Conservation (phyloP, 352 stramenopile species). For the Globisporangium heterothallicum region DNA sequence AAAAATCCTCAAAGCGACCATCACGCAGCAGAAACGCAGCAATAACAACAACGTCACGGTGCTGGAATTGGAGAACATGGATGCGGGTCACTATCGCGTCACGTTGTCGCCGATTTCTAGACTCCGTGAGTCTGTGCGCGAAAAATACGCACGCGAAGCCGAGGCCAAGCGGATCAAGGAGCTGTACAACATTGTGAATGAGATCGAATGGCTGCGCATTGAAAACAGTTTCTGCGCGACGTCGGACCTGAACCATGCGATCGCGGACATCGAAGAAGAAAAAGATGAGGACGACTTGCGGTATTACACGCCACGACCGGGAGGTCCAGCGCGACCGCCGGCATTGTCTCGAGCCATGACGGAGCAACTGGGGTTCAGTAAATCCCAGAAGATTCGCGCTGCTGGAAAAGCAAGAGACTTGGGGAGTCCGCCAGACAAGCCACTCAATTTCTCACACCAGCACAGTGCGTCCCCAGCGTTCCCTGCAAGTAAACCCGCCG, state of each 20-base stretch:
- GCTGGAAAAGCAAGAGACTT: background rate
- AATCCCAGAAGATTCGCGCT: no score
- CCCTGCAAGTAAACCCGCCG: conserved; percentile 3
- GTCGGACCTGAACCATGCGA: conserved; percentile 64
- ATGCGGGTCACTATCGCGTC: conserved; percentile 80
- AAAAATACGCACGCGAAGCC: conserved; percentile 55
- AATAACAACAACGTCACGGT: conserved; percentile 74
- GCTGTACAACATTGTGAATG: conserved; percentile 67
- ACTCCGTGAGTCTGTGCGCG: conserved; percentile 58
- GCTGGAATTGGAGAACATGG: conserved; percentile 81
- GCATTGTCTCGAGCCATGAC: conserved; percentile 22
- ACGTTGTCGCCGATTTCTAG: conserved; percentile 75
- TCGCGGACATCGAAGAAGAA: conserved; percentile 42
- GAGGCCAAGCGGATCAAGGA: conserved; percentile 79
- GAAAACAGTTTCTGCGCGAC: conserved; percentile 84
- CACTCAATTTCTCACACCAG: conserved; percentile 36
- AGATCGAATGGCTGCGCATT: conserved; percentile 80
- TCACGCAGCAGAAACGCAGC: conserved; percentile 77
- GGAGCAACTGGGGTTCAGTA: conserved; percentile 19
- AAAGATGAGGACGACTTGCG: conserved; percentile 53
- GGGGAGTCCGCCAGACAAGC: background rate
- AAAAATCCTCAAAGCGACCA: conserved; percentile 74
- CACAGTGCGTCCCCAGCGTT: conserved; percentile 26
- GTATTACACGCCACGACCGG: conserved; percentile 58
- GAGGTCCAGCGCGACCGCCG: conserved; percentile 17